Base-by-base conservation (phyloP, 371 early-diverging fungal genomes). In the Conidiobolus coronatus region DNA sequence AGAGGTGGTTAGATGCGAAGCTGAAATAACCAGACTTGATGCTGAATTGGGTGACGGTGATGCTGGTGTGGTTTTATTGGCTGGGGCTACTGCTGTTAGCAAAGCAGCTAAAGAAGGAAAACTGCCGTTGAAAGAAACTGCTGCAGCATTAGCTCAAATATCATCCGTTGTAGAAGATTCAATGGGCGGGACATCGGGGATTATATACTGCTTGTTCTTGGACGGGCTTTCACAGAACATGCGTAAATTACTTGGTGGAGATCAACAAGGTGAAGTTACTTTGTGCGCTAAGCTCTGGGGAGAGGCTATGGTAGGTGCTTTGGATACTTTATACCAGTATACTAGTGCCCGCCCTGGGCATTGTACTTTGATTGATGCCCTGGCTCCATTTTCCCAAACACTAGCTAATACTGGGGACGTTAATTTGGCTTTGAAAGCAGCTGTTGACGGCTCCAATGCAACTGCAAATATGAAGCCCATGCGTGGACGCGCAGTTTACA, bases 31-130 rank as follows among this genome's bases (percentile, higher is more conserved):
- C 5, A 53, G 55, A 14, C 69, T 65, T 41, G 86, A 86, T 51
- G 71, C 75, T 35, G 49, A 78, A 36, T 62, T 71, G 45, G 84
- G 86, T 15, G 86, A 86, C 52, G 86, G 85, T 14, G 85, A 84
- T 51, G 81, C 82, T 52, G 84, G 84, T 5, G 62, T 67, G 13
- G 75, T 77, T 0, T 55, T 83, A 35, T 62, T 67, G 19, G 61
- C 72, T 4, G 84, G n/a, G n/a, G n/a, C n/a, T n/a, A n/a, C n/a
- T n/a, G n/a, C n/a, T n/a, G n/a, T n/a, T n/a, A n/a, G n/a, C n/a
- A n/a, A n/a, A n/a, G n/a, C n/a, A n/a, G n/a, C n/a, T n/a, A n/a
- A n/a, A n/a, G n/a, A n/a, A n/a, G n/a, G n/a, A n/a, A n/a, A n/a
- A n/a, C n/a, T n/a, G n/a, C n/a, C n/a, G n/a, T n/a, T 35, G 6